Base-by-base conservation (phyloP, 2,329 filamentous ascomycete species). In the Diplocarpon mali region DNA sequence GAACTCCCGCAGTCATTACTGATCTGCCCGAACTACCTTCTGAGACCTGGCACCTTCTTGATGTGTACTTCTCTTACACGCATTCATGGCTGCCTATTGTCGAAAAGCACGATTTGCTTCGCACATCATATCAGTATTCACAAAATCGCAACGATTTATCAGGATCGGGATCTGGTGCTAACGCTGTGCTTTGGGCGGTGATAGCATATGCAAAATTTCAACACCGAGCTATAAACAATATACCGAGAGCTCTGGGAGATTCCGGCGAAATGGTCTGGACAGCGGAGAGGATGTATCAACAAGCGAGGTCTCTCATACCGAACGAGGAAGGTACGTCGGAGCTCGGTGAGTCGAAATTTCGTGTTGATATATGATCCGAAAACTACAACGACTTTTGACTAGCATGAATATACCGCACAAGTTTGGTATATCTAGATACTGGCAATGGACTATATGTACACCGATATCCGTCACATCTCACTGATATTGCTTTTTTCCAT, bases 81-180 rank as follows among this genome's bases (percentile, higher is more conserved):
- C 81, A 88, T 59, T 78, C 74, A 42, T 89, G 84, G 84, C 70
- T 89, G 20, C 84, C 84, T 0, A 78, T 89, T 20, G 67, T 82
- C 10, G 79, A 86, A 51, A 82, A 79, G 50, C 73, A 81, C 47
- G 56, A 61, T 51, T 44, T 62, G 7, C 38, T 61, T 14, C 50
- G 56, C 29, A 55, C 53, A 2, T 60, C 58, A 7, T 58, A 61
- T 38, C 59, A 61, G 39, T 62, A 61, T 44, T 54, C 56, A 9
- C 57, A 55, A 27, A 52, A 44, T 15, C 45, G 46, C 5, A 48
- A 48, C 13, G 37, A 31, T 12, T 34, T 35, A n/a, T 36, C 44
- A 9, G 16, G 39, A 7, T 40, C 45, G 27, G 35, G 57, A 57
- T 56, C 61, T 45, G 59, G 69, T n/a, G 60, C 68, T 17, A 69